These are phyloP conservation scores for Megacollybia marginata DNA, from an alignment of 768 basidiomycete species.

Conservation along the genomic window DNA sequence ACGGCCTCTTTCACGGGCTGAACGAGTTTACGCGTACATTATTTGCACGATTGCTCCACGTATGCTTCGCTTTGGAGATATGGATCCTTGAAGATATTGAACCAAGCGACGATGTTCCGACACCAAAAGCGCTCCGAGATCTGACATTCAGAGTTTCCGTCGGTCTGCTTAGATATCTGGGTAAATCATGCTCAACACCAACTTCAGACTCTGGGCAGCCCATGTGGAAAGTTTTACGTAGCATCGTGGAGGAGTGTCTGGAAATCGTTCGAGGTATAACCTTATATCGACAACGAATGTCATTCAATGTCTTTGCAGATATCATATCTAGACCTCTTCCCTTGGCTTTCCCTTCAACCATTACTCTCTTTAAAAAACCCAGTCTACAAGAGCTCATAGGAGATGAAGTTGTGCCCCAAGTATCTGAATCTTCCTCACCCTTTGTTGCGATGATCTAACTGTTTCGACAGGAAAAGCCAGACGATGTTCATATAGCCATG, in stretches of 20 bases:
- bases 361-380: slow-evolving; percentile 1
- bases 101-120: slow-evolving; percentile 29
- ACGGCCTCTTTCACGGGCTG: no score
- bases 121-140: slow-evolving; percentile 42
- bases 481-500: background rate
- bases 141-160: slow-evolving; percentile 36
- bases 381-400: background rate
- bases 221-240: slow-evolving; percentile 35
- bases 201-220: slow-evolving; percentile 21
- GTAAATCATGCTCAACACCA: slow-evolving; percentile 21
- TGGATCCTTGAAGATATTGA: slow-evolving; percentile 46
- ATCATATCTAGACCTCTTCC: background rate
- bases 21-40: slow-evolving; percentile 39
- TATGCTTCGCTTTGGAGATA: slow-evolving; percentile 48
- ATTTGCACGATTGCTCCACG: slow-evolving; percentile 29
- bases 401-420: no score
- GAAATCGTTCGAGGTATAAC: slow-evolving; percentile 33
- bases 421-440: no score
- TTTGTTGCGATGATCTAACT: background rate
- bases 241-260: slow-evolving; percentile 33
- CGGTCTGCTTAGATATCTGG: slow-evolving; percentile 41
- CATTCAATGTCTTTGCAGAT: background rate
- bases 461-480: background rate
- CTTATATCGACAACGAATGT: background rate
- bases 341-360: background rate